phyloP scores from a whole-genome alignment of 1,284 basidiomycete species.

The Cerioporus squamosus region DNA sequence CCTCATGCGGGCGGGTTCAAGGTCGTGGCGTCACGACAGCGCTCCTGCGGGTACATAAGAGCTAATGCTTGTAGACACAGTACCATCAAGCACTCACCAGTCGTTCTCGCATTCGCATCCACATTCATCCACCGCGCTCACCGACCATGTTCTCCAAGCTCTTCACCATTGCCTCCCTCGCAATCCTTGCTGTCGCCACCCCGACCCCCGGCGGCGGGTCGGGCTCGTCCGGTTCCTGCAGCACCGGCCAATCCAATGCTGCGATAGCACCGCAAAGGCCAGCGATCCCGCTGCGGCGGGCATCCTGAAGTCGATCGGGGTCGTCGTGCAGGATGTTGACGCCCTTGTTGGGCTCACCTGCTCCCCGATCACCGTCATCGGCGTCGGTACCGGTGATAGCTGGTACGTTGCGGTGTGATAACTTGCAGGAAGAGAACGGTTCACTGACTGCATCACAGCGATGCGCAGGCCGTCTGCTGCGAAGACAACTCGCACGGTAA shows the following conservation, averaged over 20 bases:
- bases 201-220: neutral
- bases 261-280: slow-evolving; percentile 24
- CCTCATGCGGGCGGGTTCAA: no score
- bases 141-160: slow-evolving; percentile 8
- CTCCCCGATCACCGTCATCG: slow-evolving; percentile 32
- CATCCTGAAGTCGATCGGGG: slow-evolving; percentile 28
- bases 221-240: no score
- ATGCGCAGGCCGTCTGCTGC: neutral
- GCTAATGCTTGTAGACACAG: no score
- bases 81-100: neutral
- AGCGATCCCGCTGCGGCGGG: slow-evolving; percentile 11
- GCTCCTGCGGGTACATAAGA: no score
- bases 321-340: slow-evolving; percentile 27
- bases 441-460: neutral
- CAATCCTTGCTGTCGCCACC: slow-evolving; percentile 9
- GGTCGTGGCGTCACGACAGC: no score
- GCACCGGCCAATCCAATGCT: slow-evolving; percentile 31
- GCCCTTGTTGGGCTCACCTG: slow-evolving; percentile 33
- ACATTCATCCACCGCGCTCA: no score
- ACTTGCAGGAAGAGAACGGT: no score
- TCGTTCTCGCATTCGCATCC: no score
- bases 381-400: slow-evolving; percentile 22
- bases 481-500: no score
- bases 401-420: slow-evolving; percentile 5
- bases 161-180: neutral